phyloP scores from a whole-genome alignment of 2,329 filamentous ascomycete species.

The Septoria linicola region DNA sequence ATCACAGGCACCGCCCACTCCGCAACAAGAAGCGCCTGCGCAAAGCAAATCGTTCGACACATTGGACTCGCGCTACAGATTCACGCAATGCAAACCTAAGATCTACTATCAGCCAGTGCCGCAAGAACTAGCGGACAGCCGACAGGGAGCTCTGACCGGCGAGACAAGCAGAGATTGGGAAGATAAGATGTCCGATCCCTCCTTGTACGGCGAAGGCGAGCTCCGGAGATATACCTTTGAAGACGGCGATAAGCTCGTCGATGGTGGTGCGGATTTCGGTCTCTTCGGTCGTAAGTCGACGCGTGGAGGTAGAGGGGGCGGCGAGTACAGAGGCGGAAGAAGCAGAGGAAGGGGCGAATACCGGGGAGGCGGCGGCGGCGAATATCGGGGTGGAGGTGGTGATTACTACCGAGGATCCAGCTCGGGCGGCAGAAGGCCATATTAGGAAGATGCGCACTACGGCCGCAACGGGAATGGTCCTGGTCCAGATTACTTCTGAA shows the following conservation, averaged over 20 bases:
- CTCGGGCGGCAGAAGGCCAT: too few relatives aligned
- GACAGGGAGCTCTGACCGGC: slow-evolving; percentile 60
- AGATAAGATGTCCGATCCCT: slow-evolving; percentile 34
- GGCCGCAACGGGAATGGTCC: too few relatives aligned
- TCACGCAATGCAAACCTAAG: slow-evolving; percentile 61
- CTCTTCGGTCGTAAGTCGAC: slow-evolving; percentile 29
- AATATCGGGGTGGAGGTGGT: slow-evolving; percentile 20
- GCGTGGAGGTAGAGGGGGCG: slow-evolving; percentile 23
- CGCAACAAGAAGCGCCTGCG: slow-evolving; percentile 11
- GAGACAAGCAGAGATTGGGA: slow-evolving; percentile 46
- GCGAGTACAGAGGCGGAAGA: slow-evolving; percentile 22
- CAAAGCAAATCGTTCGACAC: slow-evolving; percentile 24
- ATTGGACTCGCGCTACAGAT: slow-evolving; percentile 61
- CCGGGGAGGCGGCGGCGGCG: slow-evolving; percentile 24
- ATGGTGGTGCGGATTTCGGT: slow-evolving; percentile 41
- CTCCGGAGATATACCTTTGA: slow-evolving; percentile 47
- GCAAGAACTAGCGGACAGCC: slow-evolving; percentile 61
- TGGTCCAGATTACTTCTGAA: too few relatives aligned
- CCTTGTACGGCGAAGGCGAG: slow-evolving; percentile 35
- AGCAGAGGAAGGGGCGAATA: slow-evolving; percentile 24
- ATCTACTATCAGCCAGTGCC: slow-evolving; percentile 67
- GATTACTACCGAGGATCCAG: background rate
- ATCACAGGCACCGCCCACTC: slow-evolving; percentile 19
- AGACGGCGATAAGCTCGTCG: slow-evolving; percentile 45
- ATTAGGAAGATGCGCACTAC: too few relatives aligned